Base-by-base conservation (phyloP, 345 rosid genomes). In the Eucalyptus cloeziana region DNA sequence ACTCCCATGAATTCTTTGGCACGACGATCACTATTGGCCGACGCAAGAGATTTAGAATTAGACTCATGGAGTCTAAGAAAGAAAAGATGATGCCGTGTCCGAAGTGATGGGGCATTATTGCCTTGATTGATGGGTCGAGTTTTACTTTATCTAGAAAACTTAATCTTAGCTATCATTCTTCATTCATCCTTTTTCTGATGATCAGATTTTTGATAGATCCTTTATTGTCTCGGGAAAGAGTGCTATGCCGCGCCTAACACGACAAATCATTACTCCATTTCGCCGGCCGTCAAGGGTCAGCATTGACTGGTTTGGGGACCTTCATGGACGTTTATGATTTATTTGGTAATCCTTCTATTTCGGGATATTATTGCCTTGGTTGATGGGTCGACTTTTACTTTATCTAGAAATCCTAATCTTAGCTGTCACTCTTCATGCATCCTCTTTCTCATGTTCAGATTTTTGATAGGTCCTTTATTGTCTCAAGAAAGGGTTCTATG, bases 321-420 rank as follows among this genome's bases (percentile, higher is more conserved):
- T 22, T 4, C 27, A 24, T 0, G 2, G 30, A 1, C 5, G 1
- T 22, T 24, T 56, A 52, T 2, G 58, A 52, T 52, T 52, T 52
- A 24, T 19, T 19, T 52, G 10, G 10, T 52, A 52, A 52, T 19
- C 58, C 19, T 52, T 52, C 24, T 7, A 52, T 52, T 52, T 19
- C 2, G 25, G 25, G 5, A 0, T 10, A 52, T 19, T 19, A 7
- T 52, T 52, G 2, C 25, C 58, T 19, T 52, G 58, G 2, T 21
- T 52, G 58, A 52, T 52, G 58, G 58, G 58, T 21, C 4, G 25
- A 52, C 10, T 21, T 52, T 52, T 52, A 52, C 25, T 52, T 25
- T 25, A 58, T 58, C 7, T 25, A 58, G 64, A 11, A 58, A 24
- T 3, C 14, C 64, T 58, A 27, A 58, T 58, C 64, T 58, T 27